Percentiles rank a stretch among this genome's conserved stretches.
These are phyloP conservation scores for Rhamnella rubrinervis DNA, from an alignment of 331 rosid genomes.

Conservation along the genomic window DNA sequence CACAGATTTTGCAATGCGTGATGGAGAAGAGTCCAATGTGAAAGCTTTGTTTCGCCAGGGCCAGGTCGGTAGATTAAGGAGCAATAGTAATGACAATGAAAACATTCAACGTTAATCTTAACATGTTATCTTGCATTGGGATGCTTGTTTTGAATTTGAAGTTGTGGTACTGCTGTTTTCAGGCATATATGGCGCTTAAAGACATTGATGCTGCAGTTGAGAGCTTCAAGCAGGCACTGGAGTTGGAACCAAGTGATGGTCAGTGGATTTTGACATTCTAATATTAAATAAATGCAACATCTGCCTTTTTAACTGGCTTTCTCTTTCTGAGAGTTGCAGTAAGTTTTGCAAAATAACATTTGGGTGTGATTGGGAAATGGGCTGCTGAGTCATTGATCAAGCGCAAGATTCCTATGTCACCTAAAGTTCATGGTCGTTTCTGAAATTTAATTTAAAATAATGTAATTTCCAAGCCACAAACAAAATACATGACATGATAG, in stretches of 20 bases:
- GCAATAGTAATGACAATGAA: no score
- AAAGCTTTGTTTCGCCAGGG: conserved; percentile 93
- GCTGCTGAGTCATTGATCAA: no score
- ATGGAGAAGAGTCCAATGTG: conserved; percentile 62
- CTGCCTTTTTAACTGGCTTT: not conserved
- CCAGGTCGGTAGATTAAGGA: conserved; percentile 53
- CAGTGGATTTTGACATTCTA: conserved; percentile 10
- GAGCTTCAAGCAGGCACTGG: conserved; percentile 66
- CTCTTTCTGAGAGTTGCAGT: no score
- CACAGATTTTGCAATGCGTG: conserved; percentile 84
- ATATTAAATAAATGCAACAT: not conserved
- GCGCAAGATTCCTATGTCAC: no score
- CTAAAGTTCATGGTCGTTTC: no score
- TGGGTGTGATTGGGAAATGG: no score
- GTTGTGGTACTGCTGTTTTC: conserved; percentile 6
- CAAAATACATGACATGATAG: not conserved
- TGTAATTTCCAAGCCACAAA: not conserved
- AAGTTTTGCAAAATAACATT: not conserved
- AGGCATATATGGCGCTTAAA: conserved; percentile 72
- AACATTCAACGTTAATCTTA: no score
- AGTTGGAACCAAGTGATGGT: conserved; percentile 85
- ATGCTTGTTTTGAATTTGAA: not conserved
- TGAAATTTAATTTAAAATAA: no score
- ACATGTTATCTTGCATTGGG: not conserved
- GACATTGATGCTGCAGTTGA: conserved; percentile 73